Evolutionary conservation across 1,284 basidiomycete species (phyloP), one percentile per base, ranked within the genome.

Genomic region (Sanghuangporus sanghuang): DNA sequence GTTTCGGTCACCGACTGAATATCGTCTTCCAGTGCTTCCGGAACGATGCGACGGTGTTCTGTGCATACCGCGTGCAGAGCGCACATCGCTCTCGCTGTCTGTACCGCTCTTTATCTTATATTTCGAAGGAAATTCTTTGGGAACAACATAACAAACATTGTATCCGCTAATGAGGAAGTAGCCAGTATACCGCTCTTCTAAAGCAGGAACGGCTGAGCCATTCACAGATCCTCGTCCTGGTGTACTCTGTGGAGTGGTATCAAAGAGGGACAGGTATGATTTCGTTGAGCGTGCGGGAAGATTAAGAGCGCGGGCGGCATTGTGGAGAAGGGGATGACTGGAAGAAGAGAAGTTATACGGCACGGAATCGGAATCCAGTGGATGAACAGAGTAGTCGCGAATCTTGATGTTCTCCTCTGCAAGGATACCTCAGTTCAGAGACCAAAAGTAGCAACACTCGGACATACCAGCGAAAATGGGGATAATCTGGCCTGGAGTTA

Each of bases 381-480:
- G 90, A 69, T 92, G 90, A 2, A 90, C 82, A 70, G 87, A 81
- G 11, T 85, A 86, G 16, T 81, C 80, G 53, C 89, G 71, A 56
- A 92, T 81, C 72, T 89, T 90, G 61, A 92, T 74, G 69, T 88
- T 90, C 66, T 89, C 88, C 85, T 92, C 90, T 89, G 69, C 27
- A 63, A 57, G n/a, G 35, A 12, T 36, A 18, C 2, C n/a, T 48
- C 38, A 55, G 53, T 54, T 48, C 38, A 55, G 8, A 36, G 4
- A 6, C 23, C 39, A 38, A 16, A 16, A 44, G 46, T 4, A 35
- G 48, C 49, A 56, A 54, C 35, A 64, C 36, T 32, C 12, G 18
- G 49, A 54, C 78, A 62, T 67, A 87, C 89, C 89, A 69, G 86
- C 84, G 71, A 92, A 92, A 7, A 92, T 74, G 8, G 88, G 82